These are phyloP conservation scores for Arthrobotrys musiformis DNA, from an alignment of 2,329 filamentous ascomycete species.

Conservation along the genomic window DNA sequence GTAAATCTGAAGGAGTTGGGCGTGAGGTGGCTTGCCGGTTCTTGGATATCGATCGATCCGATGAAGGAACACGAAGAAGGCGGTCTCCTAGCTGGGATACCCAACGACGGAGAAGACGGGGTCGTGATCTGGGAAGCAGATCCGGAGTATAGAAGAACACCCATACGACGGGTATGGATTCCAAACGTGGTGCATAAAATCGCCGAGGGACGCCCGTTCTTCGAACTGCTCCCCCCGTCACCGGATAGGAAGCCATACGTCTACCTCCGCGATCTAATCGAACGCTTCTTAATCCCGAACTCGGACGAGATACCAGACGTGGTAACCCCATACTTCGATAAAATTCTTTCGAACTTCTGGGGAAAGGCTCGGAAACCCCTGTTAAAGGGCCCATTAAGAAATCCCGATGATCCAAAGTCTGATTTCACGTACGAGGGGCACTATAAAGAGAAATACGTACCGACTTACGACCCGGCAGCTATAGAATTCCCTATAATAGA, in stretches of 20 bases:
- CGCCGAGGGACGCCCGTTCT: background rate
- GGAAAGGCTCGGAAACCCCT: background rate
- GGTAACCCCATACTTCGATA: background rate
- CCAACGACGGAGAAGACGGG: background rate
- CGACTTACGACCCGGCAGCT: background rate
- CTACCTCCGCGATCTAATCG: constrained; percentile 7
- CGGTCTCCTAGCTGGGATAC: background rate
- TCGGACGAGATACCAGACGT: background rate
- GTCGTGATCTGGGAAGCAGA: constrained; percentile 12
- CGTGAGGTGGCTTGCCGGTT: background rate
- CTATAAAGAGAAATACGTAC: background rate
- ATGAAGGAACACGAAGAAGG: background rate
- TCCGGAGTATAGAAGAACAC: background rate
- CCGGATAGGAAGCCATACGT: background rate
- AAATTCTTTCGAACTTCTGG: background rate
- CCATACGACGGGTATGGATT: background rate
- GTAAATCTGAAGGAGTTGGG: background rate
- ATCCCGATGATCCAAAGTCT: background rate
- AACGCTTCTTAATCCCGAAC: background rate
- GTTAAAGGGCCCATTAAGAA: background rate
- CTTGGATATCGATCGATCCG: background rate
- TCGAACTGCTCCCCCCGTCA: background rate
- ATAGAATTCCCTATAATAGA: background rate
- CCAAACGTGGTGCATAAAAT: background rate
- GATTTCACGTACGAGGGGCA: background rate